Percentiles rank a stretch among this genome's conserved stretches.
phyloP scores from a whole-genome alignment of 768 basidiomycete genomes.

The Russula dissimulans region DNA sequence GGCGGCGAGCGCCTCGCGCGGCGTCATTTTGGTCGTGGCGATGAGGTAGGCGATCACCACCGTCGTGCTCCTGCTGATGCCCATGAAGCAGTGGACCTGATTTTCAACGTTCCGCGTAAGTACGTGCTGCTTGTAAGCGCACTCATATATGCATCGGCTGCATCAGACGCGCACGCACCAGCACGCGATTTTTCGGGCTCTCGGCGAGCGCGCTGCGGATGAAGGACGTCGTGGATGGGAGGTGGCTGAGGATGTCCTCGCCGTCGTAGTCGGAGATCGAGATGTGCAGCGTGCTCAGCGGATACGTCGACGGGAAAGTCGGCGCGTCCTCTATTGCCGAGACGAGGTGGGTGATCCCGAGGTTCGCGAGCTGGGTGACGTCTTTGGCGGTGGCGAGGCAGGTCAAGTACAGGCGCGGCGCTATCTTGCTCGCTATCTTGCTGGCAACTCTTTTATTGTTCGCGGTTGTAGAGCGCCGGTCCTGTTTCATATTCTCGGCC shows the following conservation, averaged over 20 bases:
- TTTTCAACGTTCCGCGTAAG: background rate
- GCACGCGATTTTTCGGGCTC: conserved; percentile 35
- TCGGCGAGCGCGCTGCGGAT: conserved; percentile 40
- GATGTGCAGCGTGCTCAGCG: conserved; percentile 45
- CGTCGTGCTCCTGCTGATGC: conserved; percentile 67
- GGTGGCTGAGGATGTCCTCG: conserved; percentile 37
- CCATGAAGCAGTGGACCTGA: conserved; percentile 71
- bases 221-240: conserved; percentile 43
- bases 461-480: background rate
- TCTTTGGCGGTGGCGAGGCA: conserved; percentile 49
- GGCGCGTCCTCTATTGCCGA: conserved; percentile 50
- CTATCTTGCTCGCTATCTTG: conserved; percentile 32
- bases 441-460: conserved; percentile 19
- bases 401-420: conserved; percentile 52
- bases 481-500: background rate
- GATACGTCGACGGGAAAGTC: conserved; percentile 30
- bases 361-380: conserved; percentile 35
- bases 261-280: conserved; percentile 34
- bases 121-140: too few species aligned
- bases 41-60: conserved; percentile 62
- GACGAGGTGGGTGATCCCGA: conserved; percentile 68
- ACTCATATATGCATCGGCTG: background rate
- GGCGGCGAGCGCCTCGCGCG: conserved; percentile 22
- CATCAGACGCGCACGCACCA: conserved; percentile 32
- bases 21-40: conserved; percentile 22